A percentile compares a stretch with the other conserved stretches of the same genome.
Evolutionary conservation across 2,329 filamentous ascomycete genomes (phyloP).

Genomic region (Aspergillus clavatus): DNA sequence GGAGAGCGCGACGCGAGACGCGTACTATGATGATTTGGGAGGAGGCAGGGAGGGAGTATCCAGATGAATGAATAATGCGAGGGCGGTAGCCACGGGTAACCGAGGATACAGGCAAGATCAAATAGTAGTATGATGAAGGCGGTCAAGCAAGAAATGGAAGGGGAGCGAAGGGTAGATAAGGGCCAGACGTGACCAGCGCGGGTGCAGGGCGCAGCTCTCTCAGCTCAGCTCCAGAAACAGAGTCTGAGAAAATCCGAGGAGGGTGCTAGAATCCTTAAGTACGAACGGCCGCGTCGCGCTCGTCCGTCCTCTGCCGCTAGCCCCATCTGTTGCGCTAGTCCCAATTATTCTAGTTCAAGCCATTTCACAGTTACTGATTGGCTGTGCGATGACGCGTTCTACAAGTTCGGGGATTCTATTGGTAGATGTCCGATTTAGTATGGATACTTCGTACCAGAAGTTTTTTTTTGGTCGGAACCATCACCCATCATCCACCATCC

Average conservation of each 20-base stretch:
- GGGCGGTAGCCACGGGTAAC: slow-evolving; percentile 3
- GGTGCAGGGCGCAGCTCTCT: slow-evolving; percentile 17
- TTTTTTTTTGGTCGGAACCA: slow-evolving; percentile 18
- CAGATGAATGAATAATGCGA: too few species aligned
- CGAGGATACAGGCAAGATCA: slow-evolving; percentile 10
- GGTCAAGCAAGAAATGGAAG: slow-evolving; percentile 14
- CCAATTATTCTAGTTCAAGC: slow-evolving; percentile 31
- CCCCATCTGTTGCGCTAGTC: slow-evolving; percentile 34
- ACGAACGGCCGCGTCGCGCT: slow-evolving; percentile 32
- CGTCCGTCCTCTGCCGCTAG: slow-evolving; percentile 32
- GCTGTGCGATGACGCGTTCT: slow-evolving; percentile 23
- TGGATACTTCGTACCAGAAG: slow-evolving; percentile 21
- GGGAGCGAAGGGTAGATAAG: too few species aligned
- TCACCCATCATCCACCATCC: slow-evolving; percentile 10
- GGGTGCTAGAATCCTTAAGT: slow-evolving; percentile 42
- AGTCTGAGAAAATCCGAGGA: slow-evolving; percentile 34
- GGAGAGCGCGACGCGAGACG: slow-evolving; percentile 21
- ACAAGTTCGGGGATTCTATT: slow-evolving; percentile 19
- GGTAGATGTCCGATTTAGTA: slow-evolving; percentile 10
- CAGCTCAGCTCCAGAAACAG: slow-evolving; percentile 35
- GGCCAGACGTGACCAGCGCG: slow-evolving; percentile 20
- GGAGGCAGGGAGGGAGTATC: neutral
- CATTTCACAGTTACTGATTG: slow-evolving; percentile 30
- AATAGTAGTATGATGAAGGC: slow-evolving; percentile 13
- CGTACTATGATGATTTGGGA: slow-evolving; percentile 13